Base-by-base conservation (phyloP, 2,329 filamentous ascomycete species). In the Elsinoe australis region DNA sequence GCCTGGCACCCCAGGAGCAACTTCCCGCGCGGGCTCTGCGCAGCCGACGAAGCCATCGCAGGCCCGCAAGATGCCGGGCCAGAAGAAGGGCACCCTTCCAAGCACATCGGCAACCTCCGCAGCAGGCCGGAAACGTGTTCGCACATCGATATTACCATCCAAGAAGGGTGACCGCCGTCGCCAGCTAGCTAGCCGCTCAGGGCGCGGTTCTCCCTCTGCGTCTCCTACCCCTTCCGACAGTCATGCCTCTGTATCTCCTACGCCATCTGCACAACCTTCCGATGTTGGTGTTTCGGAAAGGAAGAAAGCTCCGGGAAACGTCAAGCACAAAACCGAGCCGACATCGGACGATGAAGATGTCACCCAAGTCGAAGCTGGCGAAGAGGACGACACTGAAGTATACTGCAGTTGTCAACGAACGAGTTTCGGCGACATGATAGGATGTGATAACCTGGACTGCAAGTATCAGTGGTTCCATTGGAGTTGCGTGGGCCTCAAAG, bases 381-480 rank as follows among this genome's bases (percentile, higher is more conserved):
- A 87, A 42, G 83, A 82, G 33, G 80, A 80, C 48, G 84, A 88
- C 65, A 82, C 84, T 61, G 85, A 69, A 50, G 71, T 87, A 64
- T 92, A 92, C 67, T 92, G 86, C 67, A 74, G 83, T 22, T 92
- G 86, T 64, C 83, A 89, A 63, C 84, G 84, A 58, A 83, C 89
- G 55, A 87, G 83, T 64, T 88, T 85, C 60, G 86, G 86, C 52
- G 83, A 90, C 60, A 92, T 92, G 86, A 85, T 92, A 54, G 86
- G 85, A 22, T 92, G 86, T 68, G 86, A 92, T 69, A 90, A 90
- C 64, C 80, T 84, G 50, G 75, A 82, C 55, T 92, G 86, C 65
- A 80, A 81, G 38, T 85, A 79, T 60, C 85, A 92, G 67, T 92
- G 86, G 86, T 92, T 92, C 64, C 86, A 92, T 67, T 92, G 85